Percentiles rank a stretch among this genome's conserved stretches.
Evolutionary conservation across 1,284 basidiomycete genomes (phyloP).

Genomic region (Moesziomyces sp.): DNA sequence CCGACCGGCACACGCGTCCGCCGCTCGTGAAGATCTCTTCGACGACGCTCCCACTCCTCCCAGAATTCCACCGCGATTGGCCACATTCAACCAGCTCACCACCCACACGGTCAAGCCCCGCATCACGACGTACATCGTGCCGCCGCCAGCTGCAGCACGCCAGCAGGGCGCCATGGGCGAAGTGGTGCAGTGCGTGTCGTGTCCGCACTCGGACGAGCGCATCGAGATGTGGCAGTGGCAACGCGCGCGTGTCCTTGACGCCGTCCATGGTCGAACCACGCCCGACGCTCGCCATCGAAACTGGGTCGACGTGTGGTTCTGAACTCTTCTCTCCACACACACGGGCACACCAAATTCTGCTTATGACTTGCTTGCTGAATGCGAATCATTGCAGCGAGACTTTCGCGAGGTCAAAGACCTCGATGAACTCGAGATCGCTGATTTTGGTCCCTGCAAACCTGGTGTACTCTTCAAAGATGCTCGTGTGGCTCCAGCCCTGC

Average conservation of each 20-base stretch:
- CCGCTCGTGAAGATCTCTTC: too few relatives aligned
- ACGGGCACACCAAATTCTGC: not conserved
- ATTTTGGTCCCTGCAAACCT: conserved; percentile 62
- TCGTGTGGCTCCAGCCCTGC: conserved; percentile 66
- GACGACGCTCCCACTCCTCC: not conserved
- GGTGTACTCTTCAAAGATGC: conserved; percentile 65
- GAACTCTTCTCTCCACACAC: not conserved
- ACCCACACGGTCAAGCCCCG: conserved; percentile 13
- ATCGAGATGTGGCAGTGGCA: conserved; percentile 39
- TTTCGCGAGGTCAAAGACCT: conserved; percentile 54
- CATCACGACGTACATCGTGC: conserved; percentile 16
- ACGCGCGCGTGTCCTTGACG: conserved; percentile 33
- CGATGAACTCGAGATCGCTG: conserved; percentile 64
- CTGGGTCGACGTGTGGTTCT: conserved; percentile 48
- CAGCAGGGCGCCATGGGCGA: not conserved
- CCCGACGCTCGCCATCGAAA: not conserved
- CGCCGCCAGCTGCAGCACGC: not conserved
- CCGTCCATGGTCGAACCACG: conserved; percentile 20
- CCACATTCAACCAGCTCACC: conserved; percentile 17
- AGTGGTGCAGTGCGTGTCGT: conserved; percentile 16
- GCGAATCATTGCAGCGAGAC: conserved; percentile 10
- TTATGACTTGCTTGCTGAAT: not conserved
- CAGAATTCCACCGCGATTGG: not conserved
- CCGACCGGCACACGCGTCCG: too few relatives aligned
- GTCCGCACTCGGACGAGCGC: conserved; percentile 16